These are phyloP conservation scores for Collybia sp. DNA, from an alignment of 768 basidiomycete species.

Conservation along the genomic window DNA sequence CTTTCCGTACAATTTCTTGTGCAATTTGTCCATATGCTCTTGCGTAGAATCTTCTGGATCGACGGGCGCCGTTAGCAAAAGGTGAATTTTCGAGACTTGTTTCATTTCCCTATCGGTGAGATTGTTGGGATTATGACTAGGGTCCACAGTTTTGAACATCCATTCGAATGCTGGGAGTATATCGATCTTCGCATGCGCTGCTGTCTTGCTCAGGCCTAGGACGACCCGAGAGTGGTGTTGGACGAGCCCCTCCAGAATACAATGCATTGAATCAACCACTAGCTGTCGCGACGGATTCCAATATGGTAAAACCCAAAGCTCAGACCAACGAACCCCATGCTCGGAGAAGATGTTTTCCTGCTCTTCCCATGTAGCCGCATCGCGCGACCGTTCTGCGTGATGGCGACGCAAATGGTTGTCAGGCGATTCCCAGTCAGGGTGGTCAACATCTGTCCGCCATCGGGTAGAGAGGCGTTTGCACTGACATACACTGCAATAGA, in stretches of 20 bases:
- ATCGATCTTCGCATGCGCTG: not conserved
- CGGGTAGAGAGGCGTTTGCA: slow-evolving; percentile 5
- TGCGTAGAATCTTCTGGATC: not conserved
- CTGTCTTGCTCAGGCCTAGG: slow-evolving; percentile 4
- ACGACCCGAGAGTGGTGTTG: slow-evolving; percentile 13
- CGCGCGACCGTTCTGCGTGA: slow-evolving; percentile 14
- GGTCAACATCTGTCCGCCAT: slow-evolving; percentile 9
- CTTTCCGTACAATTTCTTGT: not conserved
- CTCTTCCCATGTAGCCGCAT: slow-evolving; percentile 9
- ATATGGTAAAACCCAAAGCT: slow-evolving; percentile 26
- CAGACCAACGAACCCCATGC: slow-evolving; percentile 20
- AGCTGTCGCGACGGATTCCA: slow-evolving; percentile 26
- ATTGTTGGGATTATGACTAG: not conserved
- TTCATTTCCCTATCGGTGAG: slow-evolving; percentile 4
- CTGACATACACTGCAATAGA: slow-evolving; percentile 26
- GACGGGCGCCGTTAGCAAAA: slow-evolving; percentile 3
- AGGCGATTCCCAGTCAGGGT: slow-evolving; percentile 9
- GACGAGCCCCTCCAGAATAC: slow-evolving; percentile 18
- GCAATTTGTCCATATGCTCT: not conserved
- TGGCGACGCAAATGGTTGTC: slow-evolving; percentile 7
- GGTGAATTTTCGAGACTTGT: slow-evolving; percentile 6
- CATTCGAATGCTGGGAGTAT: not conserved
- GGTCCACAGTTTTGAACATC: slow-evolving; percentile 7
- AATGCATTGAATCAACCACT: slow-evolving; percentile 33
- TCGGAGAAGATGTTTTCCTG: slow-evolving; percentile 12